These are phyloP conservation scores for Turnera subulata DNA, from an alignment of 345 rosid species.

Conservation along the genomic window DNA sequence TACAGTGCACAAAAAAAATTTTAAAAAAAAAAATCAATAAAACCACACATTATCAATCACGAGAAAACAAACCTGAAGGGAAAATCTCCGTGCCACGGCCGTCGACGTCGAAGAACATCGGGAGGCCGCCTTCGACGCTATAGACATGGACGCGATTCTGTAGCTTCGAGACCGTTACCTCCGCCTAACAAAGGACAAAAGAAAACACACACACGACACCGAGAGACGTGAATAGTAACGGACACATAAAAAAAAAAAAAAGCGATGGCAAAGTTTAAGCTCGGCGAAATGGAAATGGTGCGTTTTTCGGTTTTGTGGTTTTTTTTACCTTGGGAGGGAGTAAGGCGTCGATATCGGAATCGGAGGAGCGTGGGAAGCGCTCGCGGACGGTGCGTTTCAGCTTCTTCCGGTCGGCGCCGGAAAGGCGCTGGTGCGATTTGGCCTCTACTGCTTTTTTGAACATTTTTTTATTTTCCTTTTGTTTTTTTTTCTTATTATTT, in stretches of 20 bases:
- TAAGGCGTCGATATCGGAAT: constrained; percentile 60
- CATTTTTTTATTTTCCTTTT: too few species aligned
- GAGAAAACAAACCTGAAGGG: constrained; percentile 80
- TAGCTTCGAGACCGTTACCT: constrained; percentile 74
- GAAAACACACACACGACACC: background rate
- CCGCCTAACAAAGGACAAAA: constrained; percentile 40
- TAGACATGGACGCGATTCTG: constrained; percentile 77
- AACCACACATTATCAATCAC: background rate
- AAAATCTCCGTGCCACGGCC: constrained; percentile 82
- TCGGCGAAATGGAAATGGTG: too few species aligned
- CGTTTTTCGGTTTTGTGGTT: too few species aligned
- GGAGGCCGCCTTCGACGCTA: constrained; percentile 74
- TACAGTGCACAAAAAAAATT: too few species aligned
- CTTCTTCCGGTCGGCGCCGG: constrained; percentile 94
- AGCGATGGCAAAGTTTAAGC: too few species aligned
- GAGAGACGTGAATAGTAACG: background rate
- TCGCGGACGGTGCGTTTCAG: constrained; percentile 65
- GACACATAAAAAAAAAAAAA: background rate
- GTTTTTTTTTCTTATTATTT: too few species aligned
- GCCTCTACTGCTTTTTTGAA: constrained; percentile 93
- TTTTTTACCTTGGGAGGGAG: constrained; percentile 93
- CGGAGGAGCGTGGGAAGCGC: constrained; percentile 62
- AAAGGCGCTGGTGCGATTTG: constrained; percentile 84
- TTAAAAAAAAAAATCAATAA: background rate
- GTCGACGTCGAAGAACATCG: constrained; percentile 82